phyloP scores from a whole-genome alignment of 768 basidiomycete genomes.

The Panus rudis region DNA sequence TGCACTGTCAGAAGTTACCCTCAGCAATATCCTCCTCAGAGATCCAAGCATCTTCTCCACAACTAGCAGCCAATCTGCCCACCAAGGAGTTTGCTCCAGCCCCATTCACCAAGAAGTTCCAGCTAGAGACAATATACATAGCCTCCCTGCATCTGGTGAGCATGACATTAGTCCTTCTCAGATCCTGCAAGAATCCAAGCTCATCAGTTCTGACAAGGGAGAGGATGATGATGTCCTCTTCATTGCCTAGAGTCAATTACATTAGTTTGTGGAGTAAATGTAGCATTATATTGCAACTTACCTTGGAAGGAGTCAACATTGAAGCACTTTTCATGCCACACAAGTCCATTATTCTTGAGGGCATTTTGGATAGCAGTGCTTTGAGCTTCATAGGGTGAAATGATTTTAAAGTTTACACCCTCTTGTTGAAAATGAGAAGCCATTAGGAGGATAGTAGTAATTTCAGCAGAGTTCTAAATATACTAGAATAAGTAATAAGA shows the following conservation, averaged over 20 bases:
- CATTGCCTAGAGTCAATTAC: slow-evolving; percentile 52
- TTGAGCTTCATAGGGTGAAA: slow-evolving; percentile 81
- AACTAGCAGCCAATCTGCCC: slow-evolving; percentile 30
- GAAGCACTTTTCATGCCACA: slow-evolving; percentile 65
- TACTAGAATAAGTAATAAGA: not conserved
- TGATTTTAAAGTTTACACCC: slow-evolving; percentile 48
- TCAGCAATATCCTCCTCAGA: slow-evolving; percentile 27
- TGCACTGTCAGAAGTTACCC: slow-evolving; percentile 26
- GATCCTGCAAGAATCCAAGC: slow-evolving; percentile 61
- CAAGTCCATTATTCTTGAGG: slow-evolving; percentile 42
- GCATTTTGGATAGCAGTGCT: slow-evolving; percentile 47
- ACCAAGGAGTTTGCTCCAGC: slow-evolving; percentile 41
- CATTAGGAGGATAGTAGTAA: slow-evolving; percentile 47
- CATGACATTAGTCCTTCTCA: slow-evolving; percentile 81
- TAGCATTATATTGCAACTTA: slow-evolving; percentile 21
- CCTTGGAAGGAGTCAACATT: slow-evolving; percentile 82
- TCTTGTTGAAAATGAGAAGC: slow-evolving; percentile 48
- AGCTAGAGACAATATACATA: slow-evolving; percentile 69
- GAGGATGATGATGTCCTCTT: slow-evolving; percentile 70
- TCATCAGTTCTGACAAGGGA: slow-evolving; percentile 59
- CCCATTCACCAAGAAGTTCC: slow-evolving; percentile 46
- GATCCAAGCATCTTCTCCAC: slow-evolving; percentile 31
- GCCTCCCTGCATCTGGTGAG: slow-evolving; percentile 71
- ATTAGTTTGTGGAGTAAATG: slow-evolving; percentile 6
- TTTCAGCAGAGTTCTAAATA: slow-evolving; percentile 54